Base-by-base conservation (phyloP, 176 grass and related monocot species). In the Puccinellia tenuiflora region DNA sequence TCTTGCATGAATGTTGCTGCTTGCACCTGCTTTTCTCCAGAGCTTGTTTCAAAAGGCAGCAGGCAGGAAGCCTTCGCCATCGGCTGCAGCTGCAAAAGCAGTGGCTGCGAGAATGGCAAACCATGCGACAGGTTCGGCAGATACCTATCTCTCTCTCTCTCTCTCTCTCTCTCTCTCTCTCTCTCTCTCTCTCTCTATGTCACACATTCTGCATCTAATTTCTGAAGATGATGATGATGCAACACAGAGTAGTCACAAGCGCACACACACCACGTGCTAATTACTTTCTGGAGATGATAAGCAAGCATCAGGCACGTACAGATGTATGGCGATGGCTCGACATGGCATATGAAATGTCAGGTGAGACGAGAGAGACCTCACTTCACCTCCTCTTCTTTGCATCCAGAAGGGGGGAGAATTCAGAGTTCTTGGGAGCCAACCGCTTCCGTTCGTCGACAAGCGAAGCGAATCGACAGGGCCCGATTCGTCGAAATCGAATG, bases 1-100 rank as follows among this genome's bases (percentile, higher is more conserved):
- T 40, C 4, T 20, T 5, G 68, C 77, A 51, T 75, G 82, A 81
- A 89, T 76, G 77, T 1, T 51, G 82, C 82, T 61, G 61, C 52
- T 1, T 47, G 45, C 45, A 0, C 50, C 48, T 48, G 13, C 2
- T 57, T 61, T 83, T 70, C n/a, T 43, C 28, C 14, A 63, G 26
- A 64, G 52, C 63, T 73, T 72, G 80, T 72, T 71, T 46, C 53
- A 74, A 21, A 46, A 79, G 17, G 57, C 12, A 25, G 65, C 79
- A 81, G 65, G 48, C 22, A 81, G 65, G 48, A 16, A 81, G 48
- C 37, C 34, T 21, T 72, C 67, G 37, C 52, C 80, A 34, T 82
- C 68, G 5, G 25, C 10, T 31, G 80, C 67, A 16, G 45, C 28
- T 24, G 68, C 37, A 29, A 80, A 68, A 57, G 80, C 34, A 40